These are phyloP conservation scores for Rubia occidens DNA, from an alignment of 305 asterid genomes.

Conservation along the genomic window DNA sequence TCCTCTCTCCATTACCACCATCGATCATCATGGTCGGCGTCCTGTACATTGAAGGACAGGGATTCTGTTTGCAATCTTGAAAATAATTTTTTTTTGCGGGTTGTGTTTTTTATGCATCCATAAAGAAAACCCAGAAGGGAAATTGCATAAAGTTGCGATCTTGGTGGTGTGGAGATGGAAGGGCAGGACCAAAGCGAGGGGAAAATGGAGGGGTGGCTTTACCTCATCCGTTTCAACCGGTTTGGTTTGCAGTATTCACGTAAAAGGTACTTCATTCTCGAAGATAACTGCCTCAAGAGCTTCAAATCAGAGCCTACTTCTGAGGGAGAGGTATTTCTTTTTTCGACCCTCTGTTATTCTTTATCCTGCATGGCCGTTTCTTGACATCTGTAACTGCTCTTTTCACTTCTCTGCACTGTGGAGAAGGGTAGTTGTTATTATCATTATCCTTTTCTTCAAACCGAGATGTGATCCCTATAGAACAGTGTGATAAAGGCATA, in stretches of 20 bases:
- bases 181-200: slow-evolving; percentile 44
- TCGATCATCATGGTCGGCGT: neutral
- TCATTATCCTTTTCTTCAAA: too few species aligned
- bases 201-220: slow-evolving; percentile 83
- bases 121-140: slow-evolving; percentile 1
- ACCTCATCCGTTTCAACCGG: slow-evolving; percentile 58
- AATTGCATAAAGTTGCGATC: slow-evolving; percentile 20
- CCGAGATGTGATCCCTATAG: too few species aligned
- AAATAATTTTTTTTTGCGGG: slow-evolving; percentile 6
- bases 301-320: slow-evolving; percentile 65
- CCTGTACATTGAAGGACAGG: neutral
- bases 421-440: too few species aligned
- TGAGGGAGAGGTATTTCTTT: slow-evolving; percentile 35
- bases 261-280: slow-evolving; percentile 70
- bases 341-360: neutral
- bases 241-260: slow-evolving; percentile 79
- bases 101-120: neutral
- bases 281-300: slow-evolving; percentile 69
- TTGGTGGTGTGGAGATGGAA: slow-evolving; percentile 27
- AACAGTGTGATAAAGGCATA: too few species aligned
- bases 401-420: too few species aligned
- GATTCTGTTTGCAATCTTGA: slow-evolving; percentile 8
- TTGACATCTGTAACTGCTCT: neutral
- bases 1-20: neutral
- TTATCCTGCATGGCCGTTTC: slow-evolving; percentile 16